A percentile compares a stretch with the other conserved stretches of the same genome.
Evolutionary conservation across 2,329 filamentous ascomycete species (phyloP).

Genomic region (Didymella arachidicola): DNA sequence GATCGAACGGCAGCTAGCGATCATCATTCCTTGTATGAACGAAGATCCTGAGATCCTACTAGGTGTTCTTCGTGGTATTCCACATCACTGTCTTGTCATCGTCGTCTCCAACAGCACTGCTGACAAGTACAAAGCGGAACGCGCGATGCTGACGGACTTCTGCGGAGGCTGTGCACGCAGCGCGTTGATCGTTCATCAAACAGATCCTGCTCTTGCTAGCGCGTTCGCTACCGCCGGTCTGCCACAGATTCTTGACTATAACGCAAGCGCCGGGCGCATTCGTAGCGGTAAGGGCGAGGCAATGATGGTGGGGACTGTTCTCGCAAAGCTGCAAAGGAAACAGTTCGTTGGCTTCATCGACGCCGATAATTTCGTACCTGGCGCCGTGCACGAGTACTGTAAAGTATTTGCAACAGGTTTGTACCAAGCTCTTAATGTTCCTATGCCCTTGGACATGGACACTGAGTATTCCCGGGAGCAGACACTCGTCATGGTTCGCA

Average conservation of each 20-base stretch:
- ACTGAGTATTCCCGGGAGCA: not conserved
- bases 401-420: not conserved
- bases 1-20: not conserved
- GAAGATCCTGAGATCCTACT: not conserved
- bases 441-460: not conserved
- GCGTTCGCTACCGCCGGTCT: not conserved
- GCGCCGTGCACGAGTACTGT: not conserved
- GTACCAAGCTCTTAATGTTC: not conserved
- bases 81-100: not conserved
- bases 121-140: not conserved
- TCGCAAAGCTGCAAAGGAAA: not conserved
- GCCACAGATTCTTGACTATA: not conserved
- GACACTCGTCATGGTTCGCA: not conserved
- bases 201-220: not conserved
- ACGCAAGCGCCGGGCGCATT: not conserved
- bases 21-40: not conserved
- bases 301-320: not conserved
- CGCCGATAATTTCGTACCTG: not conserved
- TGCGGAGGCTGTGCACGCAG: not conserved
- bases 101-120: not conserved
- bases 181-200: not conserved
- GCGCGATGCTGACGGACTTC: not conserved
- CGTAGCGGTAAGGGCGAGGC: not conserved
- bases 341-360: not conserved
- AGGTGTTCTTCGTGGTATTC: not conserved